Base-by-base conservation (phyloP, 306 rosid genomes). In the Quercus robur region DNA sequence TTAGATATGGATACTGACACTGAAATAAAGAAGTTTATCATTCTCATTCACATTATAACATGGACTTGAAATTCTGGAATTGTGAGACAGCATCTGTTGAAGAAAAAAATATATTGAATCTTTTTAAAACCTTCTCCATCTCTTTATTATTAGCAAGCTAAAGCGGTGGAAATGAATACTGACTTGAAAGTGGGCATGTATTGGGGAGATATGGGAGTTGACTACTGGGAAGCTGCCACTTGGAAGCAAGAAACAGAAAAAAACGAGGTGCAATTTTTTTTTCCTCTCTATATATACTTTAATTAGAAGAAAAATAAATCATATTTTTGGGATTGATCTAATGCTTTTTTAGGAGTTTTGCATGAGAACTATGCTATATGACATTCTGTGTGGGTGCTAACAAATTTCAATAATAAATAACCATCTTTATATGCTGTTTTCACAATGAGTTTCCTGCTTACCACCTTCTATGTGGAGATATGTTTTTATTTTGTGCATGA, bases 161-260 rank as follows among this genome's bases (percentile, higher is more conserved):
- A 86, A 28, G 94, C 90, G 15, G 67, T 94, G 80, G 66, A 77
- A 83, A 72, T 28, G 83, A 91, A 92, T 73, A 89, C 97, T 0
- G 97, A 94, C 80, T 79, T 94, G 68, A 86, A 86, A 21, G 91
- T 94, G 41, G 98, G 97, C 28, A 81, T 26, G 78, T 94, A 88
- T 71, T 94, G 86, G 87, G 97, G 99, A 78, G 93, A 71, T 0
- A 90, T 88, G 97, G 93, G 95, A 71, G 87, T 89, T 49, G 97
- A 94, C 80, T 85, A 3, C 31, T 94, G 99, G 99, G 79, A 86
- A 35, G 85, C 26, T 70, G 81, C 78, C 7, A 41, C 14, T 4
- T 94, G 98, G 98, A 79, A 81, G 57, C 13, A 35, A 70, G 86
- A 94, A 86, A 58, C 77, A 2, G 88, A 78, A 19, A 84, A 91